Evolutionary conservation across 2,329 filamentous ascomycete species (phyloP).

Genomic region (Diplocarpon mali): DNA sequence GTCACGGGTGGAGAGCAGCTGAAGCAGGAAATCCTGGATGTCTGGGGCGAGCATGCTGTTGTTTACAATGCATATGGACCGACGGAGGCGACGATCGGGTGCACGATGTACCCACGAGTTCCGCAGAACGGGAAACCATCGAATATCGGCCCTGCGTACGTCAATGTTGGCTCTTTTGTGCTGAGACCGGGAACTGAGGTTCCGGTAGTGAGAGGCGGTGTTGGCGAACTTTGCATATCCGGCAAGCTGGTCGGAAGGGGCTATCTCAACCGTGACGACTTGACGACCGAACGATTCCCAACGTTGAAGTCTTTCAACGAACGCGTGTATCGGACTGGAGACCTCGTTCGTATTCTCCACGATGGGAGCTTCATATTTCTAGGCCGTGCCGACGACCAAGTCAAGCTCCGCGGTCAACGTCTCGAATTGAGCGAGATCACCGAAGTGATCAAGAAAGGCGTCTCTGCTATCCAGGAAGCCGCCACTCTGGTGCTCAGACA

Average conservation of each 20-base stretch:
- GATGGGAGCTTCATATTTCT: slow-evolving; percentile 81
- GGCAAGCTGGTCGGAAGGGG: slow-evolving; percentile 82
- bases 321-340: slow-evolving; percentile 75
- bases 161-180: slow-evolving; percentile 78
- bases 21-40: slow-evolving; percentile 79
- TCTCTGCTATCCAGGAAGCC: slow-evolving; percentile 51
- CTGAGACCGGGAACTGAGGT: slow-evolving; percentile 56
- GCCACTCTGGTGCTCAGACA: slow-evolving; percentile 66
- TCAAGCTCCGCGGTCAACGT: slow-evolving; percentile 81
- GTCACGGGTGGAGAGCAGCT: slow-evolving; percentile 86
- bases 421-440: slow-evolving; percentile 90
- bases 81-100: slow-evolving; percentile 86
- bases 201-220: slow-evolving; percentile 64
- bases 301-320: slow-evolving; percentile 44
- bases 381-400: slow-evolving; percentile 80
- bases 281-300: slow-evolving; percentile 70
- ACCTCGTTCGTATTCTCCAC: slow-evolving; percentile 70
- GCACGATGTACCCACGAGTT: slow-evolving; percentile 80
- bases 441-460: slow-evolving; percentile 59
- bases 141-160: slow-evolving; percentile 80
- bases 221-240: slow-evolving; percentile 83
- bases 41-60: slow-evolving; percentile 67
- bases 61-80: slow-evolving; percentile 92
- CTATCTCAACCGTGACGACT: slow-evolving; percentile 69
- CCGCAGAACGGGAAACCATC: slow-evolving; percentile 67